These are phyloP conservation scores for Hericium erinaceus DNA, from an alignment of 768 basidiomycete species.

Conservation along the genomic window DNA sequence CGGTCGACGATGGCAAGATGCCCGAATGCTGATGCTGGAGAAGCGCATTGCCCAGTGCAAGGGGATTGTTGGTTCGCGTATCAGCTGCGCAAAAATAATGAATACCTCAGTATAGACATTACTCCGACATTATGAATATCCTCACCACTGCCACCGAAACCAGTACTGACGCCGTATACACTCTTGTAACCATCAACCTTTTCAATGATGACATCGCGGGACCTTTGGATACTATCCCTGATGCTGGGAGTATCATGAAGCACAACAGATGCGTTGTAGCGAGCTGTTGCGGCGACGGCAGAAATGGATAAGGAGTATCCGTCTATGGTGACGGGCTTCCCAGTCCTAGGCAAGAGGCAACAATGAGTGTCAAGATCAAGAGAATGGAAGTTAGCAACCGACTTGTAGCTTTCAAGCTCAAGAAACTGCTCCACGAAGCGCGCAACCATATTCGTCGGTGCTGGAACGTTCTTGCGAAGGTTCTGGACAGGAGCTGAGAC, in stretches of 20 bases:
- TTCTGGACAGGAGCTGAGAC: background rate
- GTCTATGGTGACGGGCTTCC: conserved; percentile 53
- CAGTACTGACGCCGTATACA: conserved; percentile 80
- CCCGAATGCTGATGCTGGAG: conserved; percentile 78
- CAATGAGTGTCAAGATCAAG: conserved; percentile 1
- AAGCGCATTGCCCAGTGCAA: conserved; percentile 72
- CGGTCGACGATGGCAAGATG: conserved; percentile 52
- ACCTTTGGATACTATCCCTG: conserved; percentile 47
- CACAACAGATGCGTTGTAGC: conserved; percentile 44
- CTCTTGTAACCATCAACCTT: conserved; percentile 62
- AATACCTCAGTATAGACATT: conserved; percentile 8
- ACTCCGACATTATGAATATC: background rate
- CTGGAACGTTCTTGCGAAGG: background rate
- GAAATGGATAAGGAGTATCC: conserved; percentile 68
- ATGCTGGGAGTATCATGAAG: conserved; percentile 41
- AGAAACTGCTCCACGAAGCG: conserved; percentile 50
- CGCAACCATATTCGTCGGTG: conserved; percentile 30
- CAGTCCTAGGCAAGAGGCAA: conserved; percentile 33
- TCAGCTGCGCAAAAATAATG: conserved; percentile 40
- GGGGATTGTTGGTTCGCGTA: conserved; percentile 67
- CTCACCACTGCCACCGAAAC: conserved; percentile 76
- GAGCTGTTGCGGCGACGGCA: conserved; percentile 68
- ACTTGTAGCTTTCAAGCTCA: conserved; percentile 63
- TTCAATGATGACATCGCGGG: conserved; percentile 51
- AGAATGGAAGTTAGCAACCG: conserved; percentile 13